These are phyloP conservation scores for Plasmodium vivax DNA, from an alignment of 169 alveolate genomes.

Conservation along the genomic window DNA sequence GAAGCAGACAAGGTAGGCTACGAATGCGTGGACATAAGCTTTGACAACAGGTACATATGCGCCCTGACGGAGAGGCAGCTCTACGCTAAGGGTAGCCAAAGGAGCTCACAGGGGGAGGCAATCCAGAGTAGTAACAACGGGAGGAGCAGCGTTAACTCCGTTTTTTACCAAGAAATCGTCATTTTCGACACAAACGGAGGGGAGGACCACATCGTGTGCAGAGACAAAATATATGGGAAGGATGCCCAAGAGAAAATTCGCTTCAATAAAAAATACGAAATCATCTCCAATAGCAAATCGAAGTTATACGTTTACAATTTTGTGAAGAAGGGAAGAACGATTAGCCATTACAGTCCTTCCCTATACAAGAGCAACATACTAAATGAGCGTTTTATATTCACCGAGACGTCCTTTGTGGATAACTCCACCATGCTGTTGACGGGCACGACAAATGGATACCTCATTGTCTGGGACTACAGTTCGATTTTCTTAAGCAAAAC, in stretches of 20 bases:
- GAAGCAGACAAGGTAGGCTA: conserved; percentile 22
- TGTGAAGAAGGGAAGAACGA: conserved; percentile 39
- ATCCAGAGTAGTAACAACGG: neutral
- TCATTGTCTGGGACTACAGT: conserved; percentile 72
- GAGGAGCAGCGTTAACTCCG: neutral
- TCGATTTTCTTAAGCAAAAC: conserved; percentile 67
- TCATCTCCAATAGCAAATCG: conserved; percentile 45
- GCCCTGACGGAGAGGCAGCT: conserved; percentile 52
- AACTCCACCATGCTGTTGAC: conserved; percentile 56
- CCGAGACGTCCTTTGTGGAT: conserved; percentile 70
- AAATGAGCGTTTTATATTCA: conserved; percentile 61
- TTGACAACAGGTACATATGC: conserved; percentile 68
- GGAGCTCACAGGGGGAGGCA: neutral
- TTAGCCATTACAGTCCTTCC: conserved; percentile 74
- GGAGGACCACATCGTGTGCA: conserved; percentile 41
- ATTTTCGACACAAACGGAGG: conserved; percentile 56
- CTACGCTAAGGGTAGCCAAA: conserved; percentile 18
- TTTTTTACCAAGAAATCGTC: conserved; percentile 32
- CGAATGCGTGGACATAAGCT: conserved; percentile 71
- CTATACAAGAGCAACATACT: conserved; percentile 68
- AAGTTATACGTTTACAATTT: conserved; percentile 71
- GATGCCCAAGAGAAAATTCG: conserved; percentile 60
- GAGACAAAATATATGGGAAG: conserved; percentile 62
- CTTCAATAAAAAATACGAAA: conserved; percentile 60
- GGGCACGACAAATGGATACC: conserved; percentile 65